These are phyloP conservation scores for Hemerocallis citrina DNA, from an alignment of 106 monocot species.

Conservation along the genomic window DNA sequence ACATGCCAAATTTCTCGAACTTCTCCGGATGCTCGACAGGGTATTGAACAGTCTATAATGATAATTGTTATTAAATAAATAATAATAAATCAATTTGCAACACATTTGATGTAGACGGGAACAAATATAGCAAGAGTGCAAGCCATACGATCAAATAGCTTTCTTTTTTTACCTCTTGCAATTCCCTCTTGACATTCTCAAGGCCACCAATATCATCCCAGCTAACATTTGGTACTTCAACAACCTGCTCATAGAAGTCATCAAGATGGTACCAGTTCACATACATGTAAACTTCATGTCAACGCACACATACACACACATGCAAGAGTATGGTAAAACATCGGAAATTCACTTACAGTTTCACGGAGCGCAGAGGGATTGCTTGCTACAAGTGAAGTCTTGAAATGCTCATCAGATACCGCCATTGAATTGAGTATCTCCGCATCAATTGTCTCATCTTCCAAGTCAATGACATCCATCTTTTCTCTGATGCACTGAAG, in stretches of 20 bases:
- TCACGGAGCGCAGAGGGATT: conserved; percentile 63
- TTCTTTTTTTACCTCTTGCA: conserved; percentile 51
- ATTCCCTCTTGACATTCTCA: conserved; percentile 58
- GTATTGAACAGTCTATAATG: conserved; percentile 52
- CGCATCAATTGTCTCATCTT: conserved; percentile 58
- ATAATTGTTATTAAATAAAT: background rate
- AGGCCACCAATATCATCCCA: conserved; percentile 65
- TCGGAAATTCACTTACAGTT: conserved; percentile 27
- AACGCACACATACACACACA: background rate
- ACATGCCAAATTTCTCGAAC: conserved; percentile 67
- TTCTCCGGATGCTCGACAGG: conserved; percentile 67
- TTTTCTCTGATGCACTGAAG: conserved; percentile 62
- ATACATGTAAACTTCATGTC: background rate
- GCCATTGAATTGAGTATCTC: conserved; percentile 64
- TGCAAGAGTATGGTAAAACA: background rate
- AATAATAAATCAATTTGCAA: background rate
- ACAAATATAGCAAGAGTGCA: background rate
- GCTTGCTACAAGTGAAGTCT: conserved; percentile 59
- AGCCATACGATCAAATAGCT: background rate
- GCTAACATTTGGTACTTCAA: conserved; percentile 61
- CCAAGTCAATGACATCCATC: conserved; percentile 57
- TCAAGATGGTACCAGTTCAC: background rate
- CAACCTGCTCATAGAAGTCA: conserved; percentile 24
- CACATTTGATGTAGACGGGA: too few species aligned
- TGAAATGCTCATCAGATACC: conserved; percentile 51